A percentile compares a stretch with the other conserved stretches of the same genome.
These are phyloP conservation scores for Candida tetrigidarum DNA, from an alignment of 1,139 yeast genomes.

Conservation along the genomic window DNA sequence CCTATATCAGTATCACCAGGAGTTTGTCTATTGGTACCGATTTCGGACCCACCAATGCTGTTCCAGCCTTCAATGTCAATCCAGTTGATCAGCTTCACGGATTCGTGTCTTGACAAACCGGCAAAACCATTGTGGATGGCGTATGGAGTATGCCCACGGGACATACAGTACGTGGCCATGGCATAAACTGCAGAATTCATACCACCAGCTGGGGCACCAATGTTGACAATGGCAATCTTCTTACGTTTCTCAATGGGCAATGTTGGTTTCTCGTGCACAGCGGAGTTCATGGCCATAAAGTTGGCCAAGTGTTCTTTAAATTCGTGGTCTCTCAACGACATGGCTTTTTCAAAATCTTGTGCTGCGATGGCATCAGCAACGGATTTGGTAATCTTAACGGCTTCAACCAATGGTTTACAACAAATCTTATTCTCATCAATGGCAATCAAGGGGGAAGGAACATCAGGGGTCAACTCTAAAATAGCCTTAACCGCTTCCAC, in stretches of 20 bases:
- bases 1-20: constrained; percentile 73
- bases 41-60: constrained; percentile 77
- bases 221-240: constrained; percentile 72
- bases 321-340: constrained; percentile 70
- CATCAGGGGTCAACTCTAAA: constrained; percentile 66
- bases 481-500: constrained; percentile 84
- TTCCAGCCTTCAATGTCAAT: constrained; percentile 76
- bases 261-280: constrained; percentile 59
- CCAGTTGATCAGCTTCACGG: constrained; percentile 66
- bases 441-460: constrained; percentile 80
- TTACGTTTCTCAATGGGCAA: constrained; percentile 61
- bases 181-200: constrained; percentile 79
- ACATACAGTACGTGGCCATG: constrained; percentile 73
- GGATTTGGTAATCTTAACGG: constrained; percentile 68
- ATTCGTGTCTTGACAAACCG: constrained; percentile 77
- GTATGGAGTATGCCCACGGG: constrained; percentile 73
- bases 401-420: constrained; percentile 71
- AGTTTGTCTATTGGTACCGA: constrained; percentile 77
- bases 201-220: constrained; percentile 87
- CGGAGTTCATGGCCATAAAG: constrained; percentile 63
- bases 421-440: constrained; percentile 73
- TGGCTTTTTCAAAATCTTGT: constrained; percentile 66
- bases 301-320: constrained; percentile 69
- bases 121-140: constrained; percentile 80
- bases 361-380: constrained; percentile 70